Percentiles rank a stretch among this genome's conserved stretches.
phyloP scores from a whole-genome alignment of 306 rosid genomes.

The Sophora flavescens region DNA sequence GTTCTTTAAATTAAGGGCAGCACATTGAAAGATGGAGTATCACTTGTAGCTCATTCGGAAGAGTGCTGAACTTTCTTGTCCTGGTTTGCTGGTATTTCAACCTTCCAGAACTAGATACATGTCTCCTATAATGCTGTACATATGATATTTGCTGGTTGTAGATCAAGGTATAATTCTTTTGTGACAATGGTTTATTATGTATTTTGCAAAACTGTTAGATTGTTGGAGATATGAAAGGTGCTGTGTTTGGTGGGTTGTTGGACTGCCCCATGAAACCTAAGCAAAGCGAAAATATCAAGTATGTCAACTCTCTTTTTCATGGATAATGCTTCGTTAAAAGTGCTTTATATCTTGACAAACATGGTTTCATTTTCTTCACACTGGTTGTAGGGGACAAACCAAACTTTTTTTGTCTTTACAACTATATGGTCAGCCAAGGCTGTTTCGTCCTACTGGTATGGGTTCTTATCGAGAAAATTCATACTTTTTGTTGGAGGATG shows the following conservation, averaged over 20 bases:
- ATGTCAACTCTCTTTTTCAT: slow-evolving; percentile 42
- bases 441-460: slow-evolving; percentile 98
- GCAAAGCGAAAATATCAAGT: slow-evolving; percentile 92
- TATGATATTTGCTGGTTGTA: slow-evolving; percentile 35
- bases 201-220: slow-evolving; percentile 59
- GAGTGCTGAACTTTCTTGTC: slow-evolving; percentile 84
- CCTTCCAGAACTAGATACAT: slow-evolving; percentile 33
- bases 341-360: slow-evolving; percentile 37
- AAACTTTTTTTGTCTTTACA: slow-evolving; percentile 85
- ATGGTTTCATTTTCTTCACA: slow-evolving; percentile 42
- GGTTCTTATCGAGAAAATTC: slow-evolving; percentile 33
- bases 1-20: slow-evolving; percentile 97
- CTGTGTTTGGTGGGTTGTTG: slow-evolving; percentile 91
- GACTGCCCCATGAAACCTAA: slow-evolving; percentile 85
- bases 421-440: slow-evolving; percentile 93
- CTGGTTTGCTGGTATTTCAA: slow-evolving; percentile 84
- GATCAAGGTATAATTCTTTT: slow-evolving; percentile 23
- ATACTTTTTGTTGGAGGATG: slow-evolving; percentile 29
- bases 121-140: slow-evolving; percentile 3
- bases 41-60: slow-evolving; percentile 93
- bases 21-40: slow-evolving; percentile 91
- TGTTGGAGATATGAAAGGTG: slow-evolving; percentile 92
- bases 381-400: slow-evolving; percentile 78
- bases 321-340: slow-evolving; percentile 22
- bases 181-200: slow-evolving; percentile 38